Conservation (phyloP, 164 flowering plant genomes). For the Euptelea pleiosperma region DNA sequence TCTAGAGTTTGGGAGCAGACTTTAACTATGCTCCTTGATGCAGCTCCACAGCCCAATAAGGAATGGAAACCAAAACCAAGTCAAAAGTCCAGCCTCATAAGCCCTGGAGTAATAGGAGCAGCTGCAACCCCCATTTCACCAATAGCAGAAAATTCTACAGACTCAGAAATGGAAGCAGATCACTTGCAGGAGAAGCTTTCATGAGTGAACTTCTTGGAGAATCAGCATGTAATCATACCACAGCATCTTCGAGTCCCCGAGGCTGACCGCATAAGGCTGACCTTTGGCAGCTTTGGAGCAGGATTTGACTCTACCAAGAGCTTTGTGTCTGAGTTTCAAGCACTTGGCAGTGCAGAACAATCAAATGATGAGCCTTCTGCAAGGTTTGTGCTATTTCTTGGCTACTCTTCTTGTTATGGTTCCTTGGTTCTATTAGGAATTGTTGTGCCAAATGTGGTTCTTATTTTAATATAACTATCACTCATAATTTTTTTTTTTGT, state of each 20-base stretch:
- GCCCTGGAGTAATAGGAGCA: conserved; percentile 54
- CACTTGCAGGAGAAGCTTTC: conserved; percentile 56
- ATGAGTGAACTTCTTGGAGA: conserved; percentile 37
- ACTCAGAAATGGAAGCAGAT: conserved; percentile 31
- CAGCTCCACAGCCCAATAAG: conserved; percentile 60
- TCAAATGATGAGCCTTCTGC: conserved; percentile 38
- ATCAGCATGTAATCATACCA: conserved; percentile 86
- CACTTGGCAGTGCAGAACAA: conserved; percentile 32
- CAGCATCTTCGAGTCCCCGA: conserved; percentile 83
- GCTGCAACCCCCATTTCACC: conserved; percentile 42
- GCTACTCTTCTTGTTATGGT: background rate
- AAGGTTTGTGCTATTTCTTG: conserved; percentile 42
- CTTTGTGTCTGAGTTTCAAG: conserved; percentile 32
- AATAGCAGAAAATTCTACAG: conserved; percentile 37
- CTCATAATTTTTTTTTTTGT: too few relatives aligned
- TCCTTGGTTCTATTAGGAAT: conserved; percentile 1
- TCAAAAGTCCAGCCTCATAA: conserved; percentile 40
- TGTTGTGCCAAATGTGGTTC: too few relatives aligned
- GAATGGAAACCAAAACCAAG: conserved; percentile 95
- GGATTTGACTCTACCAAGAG: conserved; percentile 42
- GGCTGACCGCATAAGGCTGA: conserved; percentile 61
- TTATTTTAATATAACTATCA: too few relatives aligned
- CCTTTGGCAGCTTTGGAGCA: conserved; percentile 84
- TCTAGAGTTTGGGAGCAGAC: background rate
- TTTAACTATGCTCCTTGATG: conserved; percentile 14